Evolutionary conservation across 2,329 filamentous ascomycete species (phyloP), one percentile per base, ranked within the genome.

Genomic region (Ophiosphaerella herpotricha): DNA sequence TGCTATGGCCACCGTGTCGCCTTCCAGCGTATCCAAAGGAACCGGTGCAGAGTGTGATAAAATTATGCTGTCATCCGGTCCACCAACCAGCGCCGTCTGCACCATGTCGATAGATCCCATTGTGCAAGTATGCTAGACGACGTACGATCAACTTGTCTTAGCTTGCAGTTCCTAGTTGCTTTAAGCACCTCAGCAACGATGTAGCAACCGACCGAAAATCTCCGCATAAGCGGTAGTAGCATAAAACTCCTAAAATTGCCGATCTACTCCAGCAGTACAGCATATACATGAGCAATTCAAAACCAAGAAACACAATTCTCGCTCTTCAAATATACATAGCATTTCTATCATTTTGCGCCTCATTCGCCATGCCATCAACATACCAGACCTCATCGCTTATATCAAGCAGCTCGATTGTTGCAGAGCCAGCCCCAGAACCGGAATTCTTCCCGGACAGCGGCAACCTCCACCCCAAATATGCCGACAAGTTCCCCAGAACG

Each of bases 381-480:
- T 23, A 32, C 6, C 34, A 45, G 29, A 44, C 41, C 14, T 50
- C 47, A 36, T 45, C 35, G n/a, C 41, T 45, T 18, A 18, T 26
- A 14, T 33, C 37, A 40, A 24, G 41, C 33, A 31, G 14, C 41
- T 50, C 47, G 23, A 34, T 50, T 26, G 35, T 45, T 35, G 40
- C 26, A n/a, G 23, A n/a, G 34, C 41, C 47, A 34, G 40, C 7
- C 38, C 47, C 41, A 32, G 40, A 34, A n/a, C 12, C 47, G 16
- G 35, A 39, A 7, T 50, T 50, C 36, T 24, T 45, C 35, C 34
- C 47, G n/a, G 26, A 45, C 26, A 44, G 40, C 40, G 47, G 41
- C 34, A 50, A 50, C 26, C 40, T 45, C 18, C 44, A 13, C 18
- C 47, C 47, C 16, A 50, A 50, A 29, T 50, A 44, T 26, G 34